Base-by-base conservation (phyloP, 441 rosid species). In the Erodium moschatum region DNA sequence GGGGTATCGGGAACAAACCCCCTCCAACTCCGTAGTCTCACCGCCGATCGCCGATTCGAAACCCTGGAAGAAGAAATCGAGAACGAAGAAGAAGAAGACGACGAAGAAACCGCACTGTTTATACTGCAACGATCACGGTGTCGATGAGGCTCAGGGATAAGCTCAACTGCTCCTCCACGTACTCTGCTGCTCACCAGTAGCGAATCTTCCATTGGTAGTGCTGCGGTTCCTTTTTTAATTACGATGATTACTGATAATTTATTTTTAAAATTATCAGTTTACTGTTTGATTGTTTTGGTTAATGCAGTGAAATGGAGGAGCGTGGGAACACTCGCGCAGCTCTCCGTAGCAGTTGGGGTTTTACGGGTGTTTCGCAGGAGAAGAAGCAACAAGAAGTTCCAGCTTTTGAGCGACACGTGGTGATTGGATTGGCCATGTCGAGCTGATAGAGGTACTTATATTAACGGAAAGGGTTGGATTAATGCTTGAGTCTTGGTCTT, bases 21-120 rank as follows among this genome's bases (percentile, higher is more conserved):
- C 62, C 64, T 60, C 64, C 64, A 19, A 9, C 31, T 60, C 64
- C 64, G 20, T 31, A 60, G n/a, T 60, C 64, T 60, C 64, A 21
- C 31, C 64, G 31, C 29, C 29, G 33, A 60, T 21, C 64, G n/a
- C 64, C 31, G 64, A 60, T 60, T 21, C 33, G 6, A 20, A 60
- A 4, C 33, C 31, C 64, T 60, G 64, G 31, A 60, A 19, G 64
- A 21, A 9, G 64, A 20, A 19, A 58, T 20, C n/a, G 29, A 58
- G 21, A 15, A 18, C 20, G 64, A 58, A 58, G 64, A 52, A n/a
- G 60, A 52, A 52, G 60, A 52, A n/a, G 60, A 52, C 15, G 60
- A 52, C 0, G 60, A 52, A 44, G 75, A 50, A 50, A 15, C 18
- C 4, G 61, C 61, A 54, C 21, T 54, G 9, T 18, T 54, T 16